Percentiles rank a stretch among this genome's conserved stretches.
Evolutionary conservation across 1,139 yeast species (phyloP).

Genomic region (Protomyces lactucae-debilis): DNA sequence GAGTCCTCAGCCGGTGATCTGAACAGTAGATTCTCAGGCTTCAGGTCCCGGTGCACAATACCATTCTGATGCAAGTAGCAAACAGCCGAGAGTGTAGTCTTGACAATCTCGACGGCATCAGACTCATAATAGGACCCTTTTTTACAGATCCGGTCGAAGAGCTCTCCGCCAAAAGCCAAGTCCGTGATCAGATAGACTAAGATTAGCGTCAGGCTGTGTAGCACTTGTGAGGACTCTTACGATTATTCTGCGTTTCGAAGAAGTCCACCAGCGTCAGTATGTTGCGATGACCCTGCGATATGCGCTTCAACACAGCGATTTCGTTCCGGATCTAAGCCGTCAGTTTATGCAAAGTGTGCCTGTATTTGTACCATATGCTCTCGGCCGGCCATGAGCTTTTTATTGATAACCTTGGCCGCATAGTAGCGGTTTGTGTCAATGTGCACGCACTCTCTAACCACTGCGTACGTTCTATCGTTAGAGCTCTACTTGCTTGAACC

Average conservation of each 20-base stretch:
- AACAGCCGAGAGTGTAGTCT: conserved; percentile 49
- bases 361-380: conserved; percentile 41
- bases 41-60: conserved; percentile 85
- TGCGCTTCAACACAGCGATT: conserved; percentile 49
- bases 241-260: conserved; percentile 58
- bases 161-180: conserved; percentile 64
- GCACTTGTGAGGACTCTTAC: conserved; percentile 25
- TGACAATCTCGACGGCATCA: conserved; percentile 52
- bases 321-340: conserved; percentile 48
- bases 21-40: conserved; percentile 83
- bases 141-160: conserved; percentile 56
- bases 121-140: conserved; percentile 49
- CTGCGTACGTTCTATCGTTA: conserved; percentile 14
- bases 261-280: conserved; percentile 62
- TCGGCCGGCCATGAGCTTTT: conserved; percentile 45
- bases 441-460: conserved; percentile 41
- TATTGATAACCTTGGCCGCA: conserved; percentile 46
- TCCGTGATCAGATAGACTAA: conserved; percentile 58
- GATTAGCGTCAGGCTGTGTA: background rate
- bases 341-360: background rate
- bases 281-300: conserved; percentile 52
- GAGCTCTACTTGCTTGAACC: background rate
- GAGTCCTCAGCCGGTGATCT: conserved; percentile 44
- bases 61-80: conserved; percentile 70
- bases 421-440: conserved; percentile 41